Percentiles rank a stretch among this genome's conserved stretches.
These are phyloP conservation scores for Colletotrichum limetticola DNA, from an alignment of 2,329 filamentous ascomycete genomes.

Conservation along the genomic window DNA sequence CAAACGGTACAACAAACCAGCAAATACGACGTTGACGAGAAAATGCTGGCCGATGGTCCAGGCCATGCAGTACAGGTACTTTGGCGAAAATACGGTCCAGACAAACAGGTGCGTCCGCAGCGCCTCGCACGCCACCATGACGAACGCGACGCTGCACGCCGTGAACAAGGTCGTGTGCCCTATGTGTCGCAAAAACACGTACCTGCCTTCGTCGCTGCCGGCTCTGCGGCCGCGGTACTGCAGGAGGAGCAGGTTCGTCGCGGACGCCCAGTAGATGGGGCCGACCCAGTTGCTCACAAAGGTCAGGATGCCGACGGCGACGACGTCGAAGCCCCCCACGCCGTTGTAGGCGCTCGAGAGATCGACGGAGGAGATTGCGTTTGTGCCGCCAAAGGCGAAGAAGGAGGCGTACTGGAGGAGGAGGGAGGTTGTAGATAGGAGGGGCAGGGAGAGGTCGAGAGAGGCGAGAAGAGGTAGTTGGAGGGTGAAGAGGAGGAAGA, in stretches of 20 bases:
- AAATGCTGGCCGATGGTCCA: constrained; percentile 90
- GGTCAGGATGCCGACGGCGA: constrained; percentile 84
- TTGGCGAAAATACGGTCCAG: constrained; percentile 98
- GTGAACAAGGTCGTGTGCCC: constrained; percentile 77
- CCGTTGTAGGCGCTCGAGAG: constrained; percentile 97
- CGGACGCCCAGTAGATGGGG: constrained; percentile 85
- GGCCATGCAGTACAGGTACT: constrained; percentile 91
- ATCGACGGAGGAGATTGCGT: constrained; percentile 95
- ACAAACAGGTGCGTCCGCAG: constrained; percentile 93
- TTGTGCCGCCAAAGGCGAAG: constrained; percentile 91
- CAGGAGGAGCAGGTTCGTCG: constrained; percentile 70
- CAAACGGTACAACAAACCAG: constrained; percentile 67
- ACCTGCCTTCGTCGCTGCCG: constrained; percentile 33
- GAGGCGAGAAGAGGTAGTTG: constrained; percentile 62
- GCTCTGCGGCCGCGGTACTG: constrained; percentile 40
- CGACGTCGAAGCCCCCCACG: constrained; percentile 80
- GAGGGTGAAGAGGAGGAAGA: constrained; percentile 80
- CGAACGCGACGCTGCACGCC: constrained; percentile 71
- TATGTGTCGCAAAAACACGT: constrained; percentile 63
- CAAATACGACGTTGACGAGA: constrained; percentile 73
- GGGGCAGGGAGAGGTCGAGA: constrained; percentile 60
- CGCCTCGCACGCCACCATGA: constrained; percentile 89
- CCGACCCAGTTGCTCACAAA: constrained; percentile 94
- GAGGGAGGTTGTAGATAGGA: constrained; percentile 76
- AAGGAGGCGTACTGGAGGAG: constrained; percentile 86